Evolutionary conservation across 768 basidiomycete genomes (phyloP).

Genomic region (Boletus subcaerulescens): DNA sequence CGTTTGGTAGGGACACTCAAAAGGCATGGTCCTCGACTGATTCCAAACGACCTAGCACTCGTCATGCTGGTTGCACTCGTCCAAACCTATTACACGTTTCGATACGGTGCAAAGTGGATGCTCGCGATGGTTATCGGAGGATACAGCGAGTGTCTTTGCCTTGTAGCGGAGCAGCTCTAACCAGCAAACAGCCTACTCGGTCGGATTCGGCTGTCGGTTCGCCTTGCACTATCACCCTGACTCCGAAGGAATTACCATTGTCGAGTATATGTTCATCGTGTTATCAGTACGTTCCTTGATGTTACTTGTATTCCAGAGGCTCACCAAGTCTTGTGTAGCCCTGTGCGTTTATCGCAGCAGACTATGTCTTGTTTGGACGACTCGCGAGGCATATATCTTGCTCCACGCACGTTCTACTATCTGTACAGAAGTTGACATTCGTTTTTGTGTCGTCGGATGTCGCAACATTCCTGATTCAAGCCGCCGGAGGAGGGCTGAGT

Average conservation of each 20-base stretch:
- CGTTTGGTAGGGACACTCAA: conserved; percentile 36
- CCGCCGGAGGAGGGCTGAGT: conserved; percentile 16
- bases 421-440: conserved; percentile 47
- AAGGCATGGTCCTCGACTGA: neutral
- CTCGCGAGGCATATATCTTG: conserved; percentile 50
- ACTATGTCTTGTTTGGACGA: conserved; percentile 65
- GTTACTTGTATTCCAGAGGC: conserved; percentile 3
- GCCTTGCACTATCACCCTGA: conserved; percentile 53
- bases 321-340: conserved; percentile 38
- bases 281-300: conserved; percentile 39
- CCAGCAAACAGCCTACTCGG: conserved; percentile 44
- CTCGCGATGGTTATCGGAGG: conserved; percentile 58
- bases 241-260: conserved; percentile 50
- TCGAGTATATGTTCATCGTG: conserved; percentile 57
- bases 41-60: conserved; percentile 16
- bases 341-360: conserved; percentile 70
- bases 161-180: neutral
- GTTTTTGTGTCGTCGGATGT: conserved; percentile 64
- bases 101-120: conserved; percentile 57
- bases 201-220: conserved; percentile 56
- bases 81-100: conserved; percentile 43
- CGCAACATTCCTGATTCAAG: conserved; percentile 65
- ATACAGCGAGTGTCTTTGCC: conserved; percentile 39
- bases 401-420: conserved; percentile 47
- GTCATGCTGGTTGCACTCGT: conserved; percentile 40